Evolutionary conservation across 2,329 filamentous ascomycete species (phyloP), one percentile per base, ranked within the genome.

Genomic region (Kalmusia sp.): DNA sequence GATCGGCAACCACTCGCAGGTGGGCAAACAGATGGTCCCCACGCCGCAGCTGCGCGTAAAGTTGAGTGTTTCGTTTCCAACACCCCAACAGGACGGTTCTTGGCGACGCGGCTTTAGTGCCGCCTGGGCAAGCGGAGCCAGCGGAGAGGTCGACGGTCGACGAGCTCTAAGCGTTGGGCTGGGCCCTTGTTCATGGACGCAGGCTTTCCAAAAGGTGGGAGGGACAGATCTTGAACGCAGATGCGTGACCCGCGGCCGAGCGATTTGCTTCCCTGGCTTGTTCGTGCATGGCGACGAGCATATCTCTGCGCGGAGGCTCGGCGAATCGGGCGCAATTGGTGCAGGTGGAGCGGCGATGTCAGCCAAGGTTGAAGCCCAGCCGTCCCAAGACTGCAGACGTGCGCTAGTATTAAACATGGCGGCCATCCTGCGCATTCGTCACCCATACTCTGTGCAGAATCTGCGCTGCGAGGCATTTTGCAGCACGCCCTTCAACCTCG

Each of bases 401-500:
- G 49, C 54, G 28, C 54, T 52, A 53, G 43, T 54, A 55, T 52
- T 54, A 61, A 58, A 51, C 41, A 55, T 28, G 28, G 48, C 38
- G 33, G 17, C 30, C 28, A 15, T 33, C 46, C 47, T 37, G 19
- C 37, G 22, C 51, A 39, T 43, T 33, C 31, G 15, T 45, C 40
- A 4, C 12, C 25, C 47, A 37, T 51, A 19, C 5, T 19, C 35
- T 37, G 15, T 44, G 40, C 41, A 47, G 14, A 39, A 11, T 38
- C 43, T 55, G 52, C 43, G 35, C 52, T 41, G 41, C 35, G 27
- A 51, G 22, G 2, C 34, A 15, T 46, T 37, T 22, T 52, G 22
- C 51, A 37, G 43, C 17, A 53, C 21, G 28, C 17, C 6, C 41
- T 22, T 15, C 39, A 37, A 28, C 27, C 31, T 49, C 28, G 46